A percentile compares a stretch with the other conserved stretches of the same genome.
Conservation (phyloP, 306 rosid genomes). For the Acmispon strigosus region DNA sequence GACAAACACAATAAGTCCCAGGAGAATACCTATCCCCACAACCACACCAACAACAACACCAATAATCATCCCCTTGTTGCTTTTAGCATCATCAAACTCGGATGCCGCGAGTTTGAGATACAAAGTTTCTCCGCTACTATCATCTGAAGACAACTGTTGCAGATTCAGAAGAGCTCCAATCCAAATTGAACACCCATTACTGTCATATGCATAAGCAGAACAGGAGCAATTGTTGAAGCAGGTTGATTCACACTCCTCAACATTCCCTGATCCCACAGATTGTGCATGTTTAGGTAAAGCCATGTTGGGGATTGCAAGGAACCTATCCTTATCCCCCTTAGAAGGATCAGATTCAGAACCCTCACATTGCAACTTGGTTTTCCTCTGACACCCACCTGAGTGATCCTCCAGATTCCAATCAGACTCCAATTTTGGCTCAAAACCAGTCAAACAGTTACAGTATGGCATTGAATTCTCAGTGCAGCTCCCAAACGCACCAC, state of each 20-base stretch:
- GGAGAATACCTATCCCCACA: constrained; percentile 17
- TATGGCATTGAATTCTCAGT: constrained; percentile 17
- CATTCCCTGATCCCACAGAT: constrained; percentile 2
- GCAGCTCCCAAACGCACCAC: constrained; percentile 54
- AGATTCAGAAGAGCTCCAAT: constrained; percentile 25
- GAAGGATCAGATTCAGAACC: not conserved
- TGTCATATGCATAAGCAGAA: constrained; percentile 30
- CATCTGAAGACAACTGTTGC: constrained; percentile 32
- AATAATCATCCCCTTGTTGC: constrained; percentile 1
- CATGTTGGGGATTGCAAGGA: constrained; percentile 8
- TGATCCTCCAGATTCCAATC: constrained; percentile 40
- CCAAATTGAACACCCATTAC: constrained; percentile 41
- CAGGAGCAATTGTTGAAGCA: constrained; percentile 41
- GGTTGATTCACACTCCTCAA: constrained; percentile 27
- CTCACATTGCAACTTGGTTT: constrained; percentile 25
- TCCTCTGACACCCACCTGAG: constrained; percentile 53
- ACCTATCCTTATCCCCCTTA: constrained; percentile 18
- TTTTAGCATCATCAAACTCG: constrained; percentile 24
- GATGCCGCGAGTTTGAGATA: constrained; percentile 52
- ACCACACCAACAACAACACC: constrained; percentile 31
- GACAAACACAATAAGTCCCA: constrained; percentile 25
- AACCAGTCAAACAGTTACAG: constrained; percentile 47
- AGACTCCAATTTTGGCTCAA: constrained; percentile 20
- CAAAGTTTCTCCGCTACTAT: constrained; percentile 28
- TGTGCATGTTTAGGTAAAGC: constrained; percentile 5